Evolutionary conservation across 2,329 filamentous ascomycete species (phyloP).

Genomic region (Elsinoe batatas): DNA sequence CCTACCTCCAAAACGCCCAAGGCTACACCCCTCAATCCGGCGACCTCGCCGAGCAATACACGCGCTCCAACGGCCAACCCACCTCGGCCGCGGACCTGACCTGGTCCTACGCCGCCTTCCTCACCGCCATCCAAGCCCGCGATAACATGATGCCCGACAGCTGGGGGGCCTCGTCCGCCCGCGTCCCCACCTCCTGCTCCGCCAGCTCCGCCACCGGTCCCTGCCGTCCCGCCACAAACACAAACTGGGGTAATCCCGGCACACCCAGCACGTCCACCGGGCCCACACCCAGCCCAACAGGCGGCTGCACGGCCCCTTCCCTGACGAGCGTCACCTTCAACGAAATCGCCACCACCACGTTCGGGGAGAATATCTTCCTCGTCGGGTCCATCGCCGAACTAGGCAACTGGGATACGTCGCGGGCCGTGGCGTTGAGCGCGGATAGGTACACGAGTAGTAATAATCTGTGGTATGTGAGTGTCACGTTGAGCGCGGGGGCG

Average conservation of each 20-base stretch:
- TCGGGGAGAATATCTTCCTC: constrained; percentile 57
- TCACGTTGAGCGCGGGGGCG: constrained; percentile 47
- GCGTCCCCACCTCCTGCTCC: constrained; percentile 20
- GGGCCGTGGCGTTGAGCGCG: constrained; percentile 50
- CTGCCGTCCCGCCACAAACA: constrained; percentile 23
- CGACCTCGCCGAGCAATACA: constrained; percentile 58
- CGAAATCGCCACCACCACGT: constrained; percentile 46
- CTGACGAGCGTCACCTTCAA: constrained; percentile 50
- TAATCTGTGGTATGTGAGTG: constrained; percentile 50
- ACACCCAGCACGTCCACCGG: constrained; percentile 21
- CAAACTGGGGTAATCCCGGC: constrained; percentile 23
- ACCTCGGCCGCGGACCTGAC: constrained; percentile 59
- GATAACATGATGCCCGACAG: constrained; percentile 46
- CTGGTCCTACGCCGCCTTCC: constrained; percentile 63
- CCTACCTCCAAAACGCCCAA: constrained; percentile 36
- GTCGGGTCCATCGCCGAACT: constrained; percentile 50
- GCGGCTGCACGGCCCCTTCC: constrained; percentile 23
- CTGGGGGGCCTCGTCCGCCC: constrained; percentile 41
- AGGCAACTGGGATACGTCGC: constrained; percentile 48
- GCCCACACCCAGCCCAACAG: constrained; percentile 20
- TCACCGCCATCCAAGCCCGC: constrained; percentile 52
- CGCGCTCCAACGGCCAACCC: constrained; percentile 39
- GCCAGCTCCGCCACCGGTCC: constrained; percentile 21
- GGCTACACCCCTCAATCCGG: constrained; percentile 49
- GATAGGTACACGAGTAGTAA: constrained; percentile 48